Evolutionary conservation across 2,329 filamentous ascomycete genomes (phyloP), one percentile per base, ranked within the genome.

Genomic region (Beauveria sp.): DNA sequence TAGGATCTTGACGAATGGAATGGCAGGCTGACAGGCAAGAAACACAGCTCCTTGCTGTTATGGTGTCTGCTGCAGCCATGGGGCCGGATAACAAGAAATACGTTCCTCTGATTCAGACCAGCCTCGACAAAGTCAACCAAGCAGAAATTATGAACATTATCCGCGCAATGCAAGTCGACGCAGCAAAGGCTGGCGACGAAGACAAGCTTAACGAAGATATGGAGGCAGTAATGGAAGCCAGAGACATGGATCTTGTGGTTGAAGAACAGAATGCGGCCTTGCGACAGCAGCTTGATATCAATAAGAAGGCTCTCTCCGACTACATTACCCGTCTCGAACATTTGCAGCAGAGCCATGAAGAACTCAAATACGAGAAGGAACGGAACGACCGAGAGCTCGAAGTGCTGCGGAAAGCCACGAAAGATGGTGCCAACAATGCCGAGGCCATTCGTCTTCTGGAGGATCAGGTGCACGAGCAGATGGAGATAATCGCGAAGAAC

Each of bases 401-500:
- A 68, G 72, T 81, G 59, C 69, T 82, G 56, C 70, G 77, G 65
- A 76, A 79, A 67, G 72, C 83, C 74, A 75, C 78, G 70, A 66
- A 77, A 72, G 74, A 83, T 75, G 75, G 84, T 69, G 73, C 77
- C 71, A 77, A 76, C 71, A 82, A 75, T 69, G 80, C 75, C 24
- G 77, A 80, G 59, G 75, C 80, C 55, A 79, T 84, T 64, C 76
- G 77, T 72, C 73, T 79, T 63, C 75, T 88, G 66, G 78, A 86
- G 66, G 74, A 76, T 48, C 81, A 82, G 65, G 76, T 87, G 26
- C 81, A 82, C 46, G 84, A 91, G 66, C 85, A 89, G 67, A 86
- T 90, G 70, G 81, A 87, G 62, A 77, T 91, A 55, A 92, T 92
- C 68, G 84, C 85, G 44, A 69, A 70, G 40, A 82, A 79, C 26